These are phyloP conservation scores for Phytophthora capsici DNA, from an alignment of 352 stramenopile genomes.

Conservation along the genomic window DNA sequence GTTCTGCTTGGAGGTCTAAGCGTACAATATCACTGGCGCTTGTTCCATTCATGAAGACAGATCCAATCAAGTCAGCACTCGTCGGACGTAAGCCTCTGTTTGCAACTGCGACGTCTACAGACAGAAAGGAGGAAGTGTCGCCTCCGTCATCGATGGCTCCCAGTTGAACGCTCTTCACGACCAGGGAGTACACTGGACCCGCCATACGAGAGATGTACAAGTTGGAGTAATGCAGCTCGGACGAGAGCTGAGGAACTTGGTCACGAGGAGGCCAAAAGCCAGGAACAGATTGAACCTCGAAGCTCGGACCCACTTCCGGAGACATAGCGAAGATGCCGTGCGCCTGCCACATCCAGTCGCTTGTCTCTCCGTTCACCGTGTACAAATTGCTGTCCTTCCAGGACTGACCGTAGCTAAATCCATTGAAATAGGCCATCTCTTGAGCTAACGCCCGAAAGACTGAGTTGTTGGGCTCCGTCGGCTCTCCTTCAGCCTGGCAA, in stretches of 20 bases:
- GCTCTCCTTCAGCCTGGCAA: slow-evolving; percentile 66
- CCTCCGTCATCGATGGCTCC: slow-evolving; percentile 4
- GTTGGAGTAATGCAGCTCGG: slow-evolving; percentile 82
- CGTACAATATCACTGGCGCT: slow-evolving; percentile 33
- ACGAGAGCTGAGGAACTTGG: slow-evolving; percentile 60
- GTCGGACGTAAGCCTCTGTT: slow-evolving; percentile 48
- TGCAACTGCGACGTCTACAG: slow-evolving; percentile 39
- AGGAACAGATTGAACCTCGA: slow-evolving; percentile 38
- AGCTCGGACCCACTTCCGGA: slow-evolving; percentile 76
- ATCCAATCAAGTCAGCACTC: slow-evolving; percentile 46
- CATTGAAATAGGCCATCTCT: slow-evolving; percentile 81
- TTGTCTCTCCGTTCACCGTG: slow-evolving; percentile 88
- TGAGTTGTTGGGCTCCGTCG: slow-evolving; percentile 33
- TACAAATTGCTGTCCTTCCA: slow-evolving; percentile 89
- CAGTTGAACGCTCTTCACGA: slow-evolving; percentile 37
- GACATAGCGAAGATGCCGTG: slow-evolving; percentile 89
- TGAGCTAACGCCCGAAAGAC: slow-evolving; percentile 61
- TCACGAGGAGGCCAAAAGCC: slow-evolving; percentile 78
- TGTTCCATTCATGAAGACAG: slow-evolving; percentile 42
- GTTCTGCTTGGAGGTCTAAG: slow-evolving; percentile 22
- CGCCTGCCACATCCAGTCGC: slow-evolving; percentile 85
- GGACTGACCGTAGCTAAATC: slow-evolving; percentile 77
- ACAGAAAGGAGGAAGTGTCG: slow-evolving; percentile 18
- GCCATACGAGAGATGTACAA: slow-evolving; percentile 56
- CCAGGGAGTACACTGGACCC: slow-evolving; percentile 62